Percentiles rank a stretch among this genome's conserved stretches.
Evolutionary conservation across 2,329 filamentous ascomycete genomes (phyloP).

Genomic region (Ascochyta viciae-villosae): DNA sequence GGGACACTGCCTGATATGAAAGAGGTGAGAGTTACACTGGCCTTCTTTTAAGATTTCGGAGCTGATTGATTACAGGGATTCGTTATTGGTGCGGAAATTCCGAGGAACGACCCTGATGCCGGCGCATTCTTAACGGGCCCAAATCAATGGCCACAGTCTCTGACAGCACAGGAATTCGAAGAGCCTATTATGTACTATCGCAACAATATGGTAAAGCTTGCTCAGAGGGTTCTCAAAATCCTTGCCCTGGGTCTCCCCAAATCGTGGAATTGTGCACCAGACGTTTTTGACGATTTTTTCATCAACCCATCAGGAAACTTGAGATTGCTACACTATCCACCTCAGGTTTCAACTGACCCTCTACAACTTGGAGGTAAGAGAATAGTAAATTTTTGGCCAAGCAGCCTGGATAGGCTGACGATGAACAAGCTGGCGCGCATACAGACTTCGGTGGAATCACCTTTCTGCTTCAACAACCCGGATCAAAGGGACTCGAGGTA

Average conservation of each 20-base stretch:
- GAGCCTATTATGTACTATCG: conserved; percentile 1
- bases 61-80: conserved; percentile 1
- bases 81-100: conserved; percentile 15
- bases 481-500: conserved; percentile 21
- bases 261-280: conserved; percentile 8
- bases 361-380: conserved; percentile 17
- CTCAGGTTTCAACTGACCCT: conserved; percentile 5
- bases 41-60: too few species aligned
- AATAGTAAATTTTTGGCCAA: background rate
- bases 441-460: conserved; percentile 29
- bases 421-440: conserved; percentile 14
- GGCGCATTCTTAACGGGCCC: conserved; percentile 4
- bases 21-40: conserved; percentile 8
- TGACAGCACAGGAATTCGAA: background rate
- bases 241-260: conserved; percentile 9
- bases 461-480: conserved; percentile 22
- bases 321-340: conserved; percentile 21
- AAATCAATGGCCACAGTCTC: conserved; percentile 6
- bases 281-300: conserved; percentile 15
- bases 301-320: conserved; percentile 14
- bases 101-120: conserved; percentile 8
- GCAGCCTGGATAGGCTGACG: background rate
- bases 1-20: conserved; percentile 23
- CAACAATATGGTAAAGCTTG: background rate
- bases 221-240: background rate